Evolutionary conservation across 2,329 filamentous ascomycete species (phyloP).

Genomic region (Diplodia intermedia): DNA sequence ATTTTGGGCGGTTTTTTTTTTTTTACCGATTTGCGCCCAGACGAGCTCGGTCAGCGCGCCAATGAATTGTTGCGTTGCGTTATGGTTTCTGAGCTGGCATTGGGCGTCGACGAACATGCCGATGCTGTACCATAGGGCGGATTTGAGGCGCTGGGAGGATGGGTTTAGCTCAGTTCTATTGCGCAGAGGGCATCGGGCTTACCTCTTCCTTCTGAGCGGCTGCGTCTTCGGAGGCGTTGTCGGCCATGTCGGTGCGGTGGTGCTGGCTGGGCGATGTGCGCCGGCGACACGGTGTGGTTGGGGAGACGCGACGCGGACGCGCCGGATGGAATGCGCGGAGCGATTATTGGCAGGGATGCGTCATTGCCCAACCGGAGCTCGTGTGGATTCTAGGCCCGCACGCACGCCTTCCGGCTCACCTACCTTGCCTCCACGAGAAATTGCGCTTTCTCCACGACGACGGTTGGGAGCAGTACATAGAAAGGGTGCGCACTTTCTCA

Average conservation of each 20-base stretch:
- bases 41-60: conserved; percentile 78
- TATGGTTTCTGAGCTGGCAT: conserved; percentile 73
- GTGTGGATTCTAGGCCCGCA: background rate
- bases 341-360: conserved; percentile 5
- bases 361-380: background rate
- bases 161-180: background rate
- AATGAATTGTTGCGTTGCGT: conserved; percentile 91
- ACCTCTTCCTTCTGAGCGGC: conserved; percentile 45
- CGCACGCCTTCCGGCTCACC: background rate
- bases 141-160: conserved; percentile 55
- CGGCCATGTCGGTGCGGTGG: conserved; percentile 17
- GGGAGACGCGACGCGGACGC: conserved; percentile 28
- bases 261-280: background rate
- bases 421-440: conserved; percentile 11
- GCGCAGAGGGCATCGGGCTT: background rate
- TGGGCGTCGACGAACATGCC: conserved; percentile 81
- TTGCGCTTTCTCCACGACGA: background rate
- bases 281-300: conserved; percentile 5
- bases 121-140: conserved; percentile 51
- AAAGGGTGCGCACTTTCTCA: conserved; percentile 1
- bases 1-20: too few relatives aligned
- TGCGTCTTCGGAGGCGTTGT: conserved; percentile 36
- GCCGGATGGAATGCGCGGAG: conserved; percentile 12
- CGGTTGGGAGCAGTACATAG: background rate
- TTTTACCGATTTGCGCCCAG: conserved; percentile 81